Conservation (phyloP, 352 stramenopile species). For the Phytopythium sindhum region DNA sequence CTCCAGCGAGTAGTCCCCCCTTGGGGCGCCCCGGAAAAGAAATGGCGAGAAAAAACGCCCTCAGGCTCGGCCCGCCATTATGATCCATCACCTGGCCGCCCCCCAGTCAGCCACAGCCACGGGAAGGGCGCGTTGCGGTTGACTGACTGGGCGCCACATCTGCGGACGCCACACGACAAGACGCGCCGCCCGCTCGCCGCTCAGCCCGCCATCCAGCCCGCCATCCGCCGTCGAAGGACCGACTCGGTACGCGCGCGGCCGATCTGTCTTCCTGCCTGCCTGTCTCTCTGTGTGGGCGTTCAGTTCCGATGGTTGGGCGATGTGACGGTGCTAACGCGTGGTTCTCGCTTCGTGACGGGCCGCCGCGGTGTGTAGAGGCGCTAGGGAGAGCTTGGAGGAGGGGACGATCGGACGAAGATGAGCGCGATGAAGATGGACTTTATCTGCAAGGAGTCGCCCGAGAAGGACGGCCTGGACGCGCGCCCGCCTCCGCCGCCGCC, state of each 20-base stretch:
- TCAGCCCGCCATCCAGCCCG: not conserved
- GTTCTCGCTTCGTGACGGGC: not conserved
- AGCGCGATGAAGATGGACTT: conserved; percentile 85
- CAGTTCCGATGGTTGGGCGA: too few species aligned
- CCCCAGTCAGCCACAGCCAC: conserved; percentile 6
- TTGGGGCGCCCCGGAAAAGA: conserved; percentile 1
- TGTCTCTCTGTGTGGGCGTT: too few species aligned
- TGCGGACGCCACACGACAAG: not conserved
- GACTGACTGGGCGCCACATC: too few species aligned
- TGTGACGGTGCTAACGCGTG: not conserved
- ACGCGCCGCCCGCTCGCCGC: conserved; percentile 2
- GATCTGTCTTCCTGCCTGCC: too few species aligned
- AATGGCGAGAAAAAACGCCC: conserved; percentile 11
- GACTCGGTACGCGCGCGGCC: too few species aligned
- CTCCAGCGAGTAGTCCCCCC: too few species aligned
- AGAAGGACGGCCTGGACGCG: conserved; percentile 8
- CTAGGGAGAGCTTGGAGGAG: too few species aligned
- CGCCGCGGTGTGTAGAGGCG: not conserved
- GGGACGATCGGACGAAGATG: conserved; percentile 22
- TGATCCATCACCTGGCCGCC: conserved; percentile 10
- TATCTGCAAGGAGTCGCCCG: conserved; percentile 59
- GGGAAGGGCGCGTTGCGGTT: not conserved
- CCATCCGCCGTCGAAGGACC: not conserved
- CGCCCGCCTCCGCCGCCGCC: conserved; percentile 5
- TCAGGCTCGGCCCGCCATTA: conserved; percentile 3